Conservation (phyloP, 768 basidiomycete species). For the Rhodotorula babjevae region DNA sequence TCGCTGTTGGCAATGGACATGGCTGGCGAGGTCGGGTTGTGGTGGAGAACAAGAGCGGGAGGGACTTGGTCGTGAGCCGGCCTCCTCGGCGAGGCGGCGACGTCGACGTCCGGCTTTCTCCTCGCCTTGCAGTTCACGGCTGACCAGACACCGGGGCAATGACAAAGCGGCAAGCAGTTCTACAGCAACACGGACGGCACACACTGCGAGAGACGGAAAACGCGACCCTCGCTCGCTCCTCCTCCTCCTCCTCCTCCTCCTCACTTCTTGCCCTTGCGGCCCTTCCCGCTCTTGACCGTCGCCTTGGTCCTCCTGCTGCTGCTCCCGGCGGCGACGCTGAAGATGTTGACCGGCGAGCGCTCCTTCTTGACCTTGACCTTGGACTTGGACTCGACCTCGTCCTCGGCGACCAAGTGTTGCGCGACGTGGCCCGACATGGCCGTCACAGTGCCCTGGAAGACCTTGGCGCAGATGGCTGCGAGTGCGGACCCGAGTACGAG, state of each 20-base stretch:
- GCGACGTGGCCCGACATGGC: constrained; percentile 27
- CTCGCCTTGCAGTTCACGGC: too few relatives aligned
- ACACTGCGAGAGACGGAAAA: neutral
- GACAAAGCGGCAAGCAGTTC: too few relatives aligned
- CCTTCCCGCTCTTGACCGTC: neutral
- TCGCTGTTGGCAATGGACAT: constrained; percentile 33
- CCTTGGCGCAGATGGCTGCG: constrained; percentile 8
- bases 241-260: neutral
- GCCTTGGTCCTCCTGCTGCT: neutral
- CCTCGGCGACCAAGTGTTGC: neutral
- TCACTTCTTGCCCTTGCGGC: neutral
- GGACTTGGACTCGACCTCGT: neutral
- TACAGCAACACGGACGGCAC: neutral
- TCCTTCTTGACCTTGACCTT: neutral
- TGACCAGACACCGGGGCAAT: too few relatives aligned
- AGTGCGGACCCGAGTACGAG: neutral
- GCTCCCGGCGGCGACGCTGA: neutral
- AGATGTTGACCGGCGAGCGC: neutral
- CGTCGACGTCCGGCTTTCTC: too few relatives aligned
- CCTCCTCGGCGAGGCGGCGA: too few relatives aligned
- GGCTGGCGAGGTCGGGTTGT: neutral
- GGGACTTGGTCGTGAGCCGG: too few relatives aligned
- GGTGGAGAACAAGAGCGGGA: neutral
- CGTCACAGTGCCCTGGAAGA: constrained; percentile 9
- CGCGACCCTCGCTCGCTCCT: neutral